phyloP scores from a whole-genome alignment of 2,329 filamentous ascomycete genomes.

The Simplicillium aogashimaense region DNA sequence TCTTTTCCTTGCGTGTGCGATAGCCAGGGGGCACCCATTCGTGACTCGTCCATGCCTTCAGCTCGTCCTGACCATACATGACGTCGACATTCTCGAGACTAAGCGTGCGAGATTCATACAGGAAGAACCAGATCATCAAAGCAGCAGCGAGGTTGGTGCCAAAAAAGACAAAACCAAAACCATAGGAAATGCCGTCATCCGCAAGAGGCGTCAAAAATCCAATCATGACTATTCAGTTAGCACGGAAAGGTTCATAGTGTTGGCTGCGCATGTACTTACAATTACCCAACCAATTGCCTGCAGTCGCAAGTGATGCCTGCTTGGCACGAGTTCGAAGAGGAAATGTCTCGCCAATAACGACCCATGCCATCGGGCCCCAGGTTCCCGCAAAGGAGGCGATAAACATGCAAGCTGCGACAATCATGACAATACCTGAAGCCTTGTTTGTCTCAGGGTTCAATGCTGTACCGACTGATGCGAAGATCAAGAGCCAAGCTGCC shows the following conservation, averaged over 20 bases:
- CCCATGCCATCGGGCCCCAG: conserved; percentile 64
- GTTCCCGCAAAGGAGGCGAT: conserved; percentile 61
- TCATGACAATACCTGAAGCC: conserved; percentile 54
- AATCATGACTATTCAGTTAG: conserved; percentile 39
- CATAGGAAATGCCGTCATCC: conserved; percentile 47
- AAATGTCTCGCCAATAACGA: conserved; percentile 57
- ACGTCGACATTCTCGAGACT: conserved; percentile 64
- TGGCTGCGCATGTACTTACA: conserved; percentile 22
- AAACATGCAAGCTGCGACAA: conserved; percentile 65
- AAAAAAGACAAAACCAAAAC: conserved; percentile 57
- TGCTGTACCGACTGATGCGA: conserved; percentile 46
- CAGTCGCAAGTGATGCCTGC: conserved; percentile 43
- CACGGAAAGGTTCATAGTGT: conserved; percentile 1
- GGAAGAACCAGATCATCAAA: conserved; percentile 56
- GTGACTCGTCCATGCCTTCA: conserved; percentile 52
- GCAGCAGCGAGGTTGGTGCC: conserved; percentile 50
- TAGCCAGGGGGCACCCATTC: conserved; percentile 41
- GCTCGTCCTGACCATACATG: conserved; percentile 51
- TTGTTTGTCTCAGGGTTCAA: conserved; percentile 29
- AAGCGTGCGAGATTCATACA: conserved; percentile 54
- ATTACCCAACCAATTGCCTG: conserved; percentile 50
- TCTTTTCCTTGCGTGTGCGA: conserved; percentile 22
- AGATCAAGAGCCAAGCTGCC: conserved; percentile 54
- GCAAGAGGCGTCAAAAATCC: conserved; percentile 62
- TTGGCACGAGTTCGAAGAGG: conserved; percentile 44